Base-by-base conservation (phyloP, 2,329 filamentous ascomycete species). In the Sporothrix globosa region DNA sequence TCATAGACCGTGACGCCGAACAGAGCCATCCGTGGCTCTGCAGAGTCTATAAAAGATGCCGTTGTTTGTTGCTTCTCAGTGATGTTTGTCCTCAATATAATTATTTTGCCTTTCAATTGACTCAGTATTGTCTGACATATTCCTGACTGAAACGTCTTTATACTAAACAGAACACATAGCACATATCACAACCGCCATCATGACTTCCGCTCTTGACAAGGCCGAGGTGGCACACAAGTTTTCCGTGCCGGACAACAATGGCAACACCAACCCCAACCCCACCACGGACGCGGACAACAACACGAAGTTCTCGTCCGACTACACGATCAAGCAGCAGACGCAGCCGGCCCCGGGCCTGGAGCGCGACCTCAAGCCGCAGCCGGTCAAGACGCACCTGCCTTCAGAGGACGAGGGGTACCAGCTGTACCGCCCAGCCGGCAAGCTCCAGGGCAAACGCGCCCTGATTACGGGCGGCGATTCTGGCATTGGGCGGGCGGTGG, bases 401-500 rank as follows among this genome's bases (percentile, higher is more conserved):
- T 41, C 69, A 0, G 84, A 86, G 21, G 87, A 91, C 71, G 90
- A 90, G 50, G 87, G 88, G 14, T 89, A 87, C 75, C 87, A 91
- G 75, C 85, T 85, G 63, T 95, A 96, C 82, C 88, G 89, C 77
- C 87, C 91, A 4, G 90, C 92, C 0, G 89, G 88, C 65, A 96
- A 96, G 81, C 86, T 96, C 7, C 80, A 87, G 75, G 91, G 88
- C 73, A 92, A 90, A 80, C 91, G 88, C 71, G 85, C 82, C 77
- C 82, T 91, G 77, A 83, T 93, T 67, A 91, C 91, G 3, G 91
- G 91, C 65, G 91, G 86, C 21, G 90, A 89, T 53, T 66, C 61
- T 2, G 61, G 61, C 61, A 66, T 66, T 52, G 61, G 61, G 24
- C 44, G 61, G 19, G 44, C 61, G 0, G 61, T 66, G 27, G 61